Base-by-base conservation (phyloP, 192 early-diverging fungal genomes). In the Chytriomyces sp. region DNA sequence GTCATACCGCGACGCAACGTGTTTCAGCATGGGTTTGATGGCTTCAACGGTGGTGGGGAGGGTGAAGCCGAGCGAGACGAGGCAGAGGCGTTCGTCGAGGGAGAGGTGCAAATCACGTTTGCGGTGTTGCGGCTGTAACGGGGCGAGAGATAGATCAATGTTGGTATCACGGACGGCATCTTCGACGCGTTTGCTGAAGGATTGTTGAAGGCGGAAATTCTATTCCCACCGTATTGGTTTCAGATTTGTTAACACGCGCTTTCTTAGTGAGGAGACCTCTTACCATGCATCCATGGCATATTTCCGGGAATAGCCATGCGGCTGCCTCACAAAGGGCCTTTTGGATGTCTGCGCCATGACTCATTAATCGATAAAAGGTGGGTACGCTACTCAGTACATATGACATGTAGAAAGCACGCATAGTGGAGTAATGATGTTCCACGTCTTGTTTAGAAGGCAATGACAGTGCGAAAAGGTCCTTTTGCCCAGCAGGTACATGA, bases 151-250 rank as follows among this genome's bases (percentile, higher is more conserved):
- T 17, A 10, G 33, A 33, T 22, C 17, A n/a, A n/a, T 8, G 12
- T 19, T 30, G 66, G 22, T 44, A 28, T 4, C 34, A 17, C 17
- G 8, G 12, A 12, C n/a, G 28, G 26, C n/a, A 44, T 52, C 3
- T 4, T 62, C 52, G n/a, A 10, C 26, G 19, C 12, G 19, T 56
- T 34, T 36, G 33, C 34, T 55, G 19, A 52, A 68, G 6, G 53
- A 37, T 36, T 68, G 44, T 56, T 68, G 66, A n/a, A 68, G 66
- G 2, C 66, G 66, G 36, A 56, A 68, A 39, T 56, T 68, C 66
- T 68, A n/a, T 5, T 52, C 0, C 17, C 32, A 17, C 14, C 32
- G 22, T 34, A 5, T 32, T 3, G 7, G 12, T 2, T 56, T 0
- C 19, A n/a, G 22, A 34, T 17, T 37, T 56, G 25, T 55, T 25